Evolutionary conservation across 2,329 filamentous ascomycete species (phyloP), one percentile per base, ranked within the genome.

Genomic region (Xylariaceae sp.): DNA sequence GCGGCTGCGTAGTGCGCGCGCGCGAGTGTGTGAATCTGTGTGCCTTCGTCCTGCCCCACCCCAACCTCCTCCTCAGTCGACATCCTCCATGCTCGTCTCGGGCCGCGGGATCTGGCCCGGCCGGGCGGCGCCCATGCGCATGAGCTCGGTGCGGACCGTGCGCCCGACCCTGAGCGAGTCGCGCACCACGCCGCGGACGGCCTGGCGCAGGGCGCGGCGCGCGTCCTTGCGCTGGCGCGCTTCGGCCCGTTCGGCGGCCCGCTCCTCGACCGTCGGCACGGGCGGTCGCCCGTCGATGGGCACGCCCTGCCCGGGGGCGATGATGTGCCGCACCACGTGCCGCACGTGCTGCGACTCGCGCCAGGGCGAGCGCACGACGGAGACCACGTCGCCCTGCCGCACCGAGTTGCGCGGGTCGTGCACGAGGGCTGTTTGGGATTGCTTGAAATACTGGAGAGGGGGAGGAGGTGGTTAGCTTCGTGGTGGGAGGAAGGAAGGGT

Each of bases 401-500:
- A 88, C 70, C 17, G 82, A 87, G 46, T 77, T 74, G 57, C 75
- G 76, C 18, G 85, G 85, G 58, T 92, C 85, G 64, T 87, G 82
- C 23, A 89, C 83, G 19, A 90, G 75, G 54, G 81, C 72, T 45
- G 76, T 72, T 44, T 70, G 66, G 15, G 75, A 72, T 28, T 71
- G 64, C 50, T 78, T 72, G 58, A 83, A 89, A 63, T 71, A 65
- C 78, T 82, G 45, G 15, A 22, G 14, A n/a, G 6, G n/a, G 5
- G 19, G 27, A 36, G 16, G 32, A 17, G 13, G 16, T 24, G 16
- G 27, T 30, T n/a, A 25, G 23, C 31, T 23, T 32, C 29, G 19
- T 11, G 26, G 33, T 24, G 17, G 29, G n/a, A n/a, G n/a, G n/a
- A n/a, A n/a, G n/a, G n/a, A n/a, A 19, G 19, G 18, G 13, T 7